Base-by-base conservation (phyloP, 164 flowering plant genomes). In the Platanus orientalis region DNA sequence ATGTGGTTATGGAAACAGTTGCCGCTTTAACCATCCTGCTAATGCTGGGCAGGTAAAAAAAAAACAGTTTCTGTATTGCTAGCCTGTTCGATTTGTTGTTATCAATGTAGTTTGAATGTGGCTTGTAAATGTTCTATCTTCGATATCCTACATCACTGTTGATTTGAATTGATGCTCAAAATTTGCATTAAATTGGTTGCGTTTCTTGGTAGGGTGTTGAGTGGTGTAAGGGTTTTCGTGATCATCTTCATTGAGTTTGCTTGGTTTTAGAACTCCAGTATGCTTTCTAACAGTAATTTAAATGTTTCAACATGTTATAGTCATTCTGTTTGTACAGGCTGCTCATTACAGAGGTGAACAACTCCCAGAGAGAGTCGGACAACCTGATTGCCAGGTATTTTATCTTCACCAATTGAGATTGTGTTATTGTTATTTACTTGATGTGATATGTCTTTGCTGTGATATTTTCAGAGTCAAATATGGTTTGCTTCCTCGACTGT, bases 341-440 rank as follows among this genome's bases (percentile, higher is more conserved):
- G 72, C 68, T 69, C 80, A 69, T 49, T 65, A 67, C 42, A 75
- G 66, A 65, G 82, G 73, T 55, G 91, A 80, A 64, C n/a, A n/a
- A n/a, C 84, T 87, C 26, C 96, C 96, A 0, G 84, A 87, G 69
- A 85, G 96, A 83, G 80, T 49, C 71, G 93, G 92, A 54, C 84
- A 85, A 62, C 87, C 88, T 34, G 90, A 90, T 61, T 90, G 93
- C 73, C 88, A 78, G 89, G 93, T 87, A 81, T 28, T 24, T 40
- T 25, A 12, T 52, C 26, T 64, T 61, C 50, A 14, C 40, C 9
- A 29, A 30, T 63, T 36, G 30, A 29, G 32, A 23, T 66, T 67
- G 32, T 63, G 44, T 29, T 21, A 45, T 23, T 57, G 4, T 17
- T 19, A 16, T 13, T 17, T 19, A 17, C 19, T 45, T 19, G 5